These are phyloP conservation scores for Geotrichum klebahnii DNA, from an alignment of 1,139 yeast genomes.

Conservation along the genomic window DNA sequence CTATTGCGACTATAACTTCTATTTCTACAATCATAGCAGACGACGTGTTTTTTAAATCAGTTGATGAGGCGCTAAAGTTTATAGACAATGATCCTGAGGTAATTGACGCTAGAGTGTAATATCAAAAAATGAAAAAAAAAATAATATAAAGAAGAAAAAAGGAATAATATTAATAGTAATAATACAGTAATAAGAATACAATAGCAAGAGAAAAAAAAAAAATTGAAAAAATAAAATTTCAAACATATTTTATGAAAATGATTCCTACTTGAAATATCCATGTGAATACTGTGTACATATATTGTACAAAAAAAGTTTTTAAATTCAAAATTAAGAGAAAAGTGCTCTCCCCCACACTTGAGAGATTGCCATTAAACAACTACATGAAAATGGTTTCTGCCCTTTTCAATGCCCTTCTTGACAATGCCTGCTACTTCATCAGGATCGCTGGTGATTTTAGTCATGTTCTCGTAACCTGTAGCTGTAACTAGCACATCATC, in stretches of 20 bases:
- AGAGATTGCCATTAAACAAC: conserved; percentile 35
- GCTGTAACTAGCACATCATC: conserved; percentile 81
- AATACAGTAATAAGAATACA: too few relatives aligned
- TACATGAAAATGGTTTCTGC: conserved; percentile 61
- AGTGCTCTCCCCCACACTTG: neutral
- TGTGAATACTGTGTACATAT: too few relatives aligned
- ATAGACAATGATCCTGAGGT: conserved; percentile 24
- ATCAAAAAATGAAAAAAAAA: neutral
- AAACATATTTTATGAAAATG: too few relatives aligned
- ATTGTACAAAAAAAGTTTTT: neutral
- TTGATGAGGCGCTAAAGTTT: conserved; percentile 39
- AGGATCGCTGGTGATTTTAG: conserved; percentile 80
- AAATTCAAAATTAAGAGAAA: neutral
- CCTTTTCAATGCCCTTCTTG: conserved; percentile 61
- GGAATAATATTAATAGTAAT: too few relatives aligned
- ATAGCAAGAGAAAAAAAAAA: too few relatives aligned
- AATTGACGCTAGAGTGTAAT: neutral
- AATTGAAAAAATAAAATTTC: too few relatives aligned
- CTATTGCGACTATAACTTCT: conserved; percentile 21
- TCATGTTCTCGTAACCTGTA: conserved; percentile 73
- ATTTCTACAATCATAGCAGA: neutral
- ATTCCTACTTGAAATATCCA: too few relatives aligned
- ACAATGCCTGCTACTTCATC: conserved; percentile 74
- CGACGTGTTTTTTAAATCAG: conserved; percentile 35
- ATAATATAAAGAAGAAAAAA: neutral